Conservation (phyloP, 2,329 filamentous ascomycete genomes). For the Arthrinium phaeospermum region DNA sequence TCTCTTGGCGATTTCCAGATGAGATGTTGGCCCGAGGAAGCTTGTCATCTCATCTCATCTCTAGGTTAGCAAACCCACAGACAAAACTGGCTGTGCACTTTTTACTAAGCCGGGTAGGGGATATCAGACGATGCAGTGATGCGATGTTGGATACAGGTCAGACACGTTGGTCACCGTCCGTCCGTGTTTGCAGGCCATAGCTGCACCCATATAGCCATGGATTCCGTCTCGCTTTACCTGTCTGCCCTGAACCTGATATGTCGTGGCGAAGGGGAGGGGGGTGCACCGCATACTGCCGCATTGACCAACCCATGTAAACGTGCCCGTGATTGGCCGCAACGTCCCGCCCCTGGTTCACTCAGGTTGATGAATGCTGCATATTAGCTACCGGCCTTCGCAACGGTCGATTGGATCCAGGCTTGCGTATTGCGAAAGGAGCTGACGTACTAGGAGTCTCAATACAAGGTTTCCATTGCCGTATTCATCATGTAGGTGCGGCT, state of each 20-base stretch:
- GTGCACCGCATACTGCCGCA: not conserved
- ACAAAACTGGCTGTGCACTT: not conserved
- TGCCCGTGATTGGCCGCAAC: not conserved
- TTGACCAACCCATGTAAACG: not conserved
- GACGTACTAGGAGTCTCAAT: not conserved
- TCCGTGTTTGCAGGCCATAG: not conserved
- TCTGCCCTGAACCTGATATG: slow-evolving; percentile 4
- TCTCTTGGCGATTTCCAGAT: not conserved
- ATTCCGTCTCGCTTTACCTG: not conserved
- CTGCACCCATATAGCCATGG: not conserved
- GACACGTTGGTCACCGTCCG: not conserved
- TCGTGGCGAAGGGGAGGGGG: not conserved
- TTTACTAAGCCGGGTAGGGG: too few relatives aligned
- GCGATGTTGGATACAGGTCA: not conserved
- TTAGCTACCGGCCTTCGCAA: not conserved
- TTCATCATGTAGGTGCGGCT: not conserved
- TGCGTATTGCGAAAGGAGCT: not conserved
- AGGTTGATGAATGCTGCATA: slow-evolving; percentile 2
- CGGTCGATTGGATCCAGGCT: not conserved
- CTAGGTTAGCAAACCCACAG: not conserved
- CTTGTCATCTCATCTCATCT: not conserved
- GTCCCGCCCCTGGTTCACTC: slow-evolving; percentile 9
- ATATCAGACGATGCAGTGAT: not conserved
- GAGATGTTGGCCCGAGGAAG: not conserved
- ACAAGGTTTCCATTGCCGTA: not conserved